Evolutionary conservation across 306 rosid genomes (phyloP).

Genomic region (Crataegus laevigata): DNA sequence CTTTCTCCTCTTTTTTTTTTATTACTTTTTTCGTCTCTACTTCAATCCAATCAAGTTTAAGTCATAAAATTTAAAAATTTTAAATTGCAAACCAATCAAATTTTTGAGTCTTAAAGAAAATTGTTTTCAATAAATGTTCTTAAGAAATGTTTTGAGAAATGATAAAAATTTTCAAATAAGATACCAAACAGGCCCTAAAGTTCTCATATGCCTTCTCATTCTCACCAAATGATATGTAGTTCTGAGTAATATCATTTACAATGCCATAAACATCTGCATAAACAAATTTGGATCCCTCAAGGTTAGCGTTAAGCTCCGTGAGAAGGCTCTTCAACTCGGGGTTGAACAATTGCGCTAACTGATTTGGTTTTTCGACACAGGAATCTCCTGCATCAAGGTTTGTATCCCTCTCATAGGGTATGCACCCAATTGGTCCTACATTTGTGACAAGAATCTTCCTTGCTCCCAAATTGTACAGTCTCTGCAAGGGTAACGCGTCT

Average conservation of each 20-base stretch:
- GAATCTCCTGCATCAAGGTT: conserved; percentile 37
- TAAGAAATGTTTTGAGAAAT: no score
- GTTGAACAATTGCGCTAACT: conserved; percentile 45
- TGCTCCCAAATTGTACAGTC: conserved; percentile 56
- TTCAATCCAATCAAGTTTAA: no score
- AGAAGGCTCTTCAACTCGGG: conserved; percentile 37
- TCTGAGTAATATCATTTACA: conserved; percentile 44
- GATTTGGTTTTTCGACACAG: conserved; percentile 46
- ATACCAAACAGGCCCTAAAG: no score
- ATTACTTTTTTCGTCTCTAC: no score
- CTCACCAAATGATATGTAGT: conserved; percentile 40
- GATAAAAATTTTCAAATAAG: no score
- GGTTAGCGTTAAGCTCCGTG: conserved; percentile 28
- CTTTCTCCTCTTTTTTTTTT: no score
- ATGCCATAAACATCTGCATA: conserved; percentile 61
- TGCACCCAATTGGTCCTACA: conserved; percentile 80
- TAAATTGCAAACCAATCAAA: no score
- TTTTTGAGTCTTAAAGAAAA: no score
- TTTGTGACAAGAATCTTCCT: conserved; percentile 55
- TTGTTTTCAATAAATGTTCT: no score
- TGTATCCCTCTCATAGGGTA: conserved; percentile 56
- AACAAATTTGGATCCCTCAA: conserved; percentile 39
- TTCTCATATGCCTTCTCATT: neutral
- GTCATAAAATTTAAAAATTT: no score
- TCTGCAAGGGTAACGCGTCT: conserved; percentile 27